Conservation (phyloP, 2,329 filamentous ascomycete species). For the Pseudopithomyces maydicus region DNA sequence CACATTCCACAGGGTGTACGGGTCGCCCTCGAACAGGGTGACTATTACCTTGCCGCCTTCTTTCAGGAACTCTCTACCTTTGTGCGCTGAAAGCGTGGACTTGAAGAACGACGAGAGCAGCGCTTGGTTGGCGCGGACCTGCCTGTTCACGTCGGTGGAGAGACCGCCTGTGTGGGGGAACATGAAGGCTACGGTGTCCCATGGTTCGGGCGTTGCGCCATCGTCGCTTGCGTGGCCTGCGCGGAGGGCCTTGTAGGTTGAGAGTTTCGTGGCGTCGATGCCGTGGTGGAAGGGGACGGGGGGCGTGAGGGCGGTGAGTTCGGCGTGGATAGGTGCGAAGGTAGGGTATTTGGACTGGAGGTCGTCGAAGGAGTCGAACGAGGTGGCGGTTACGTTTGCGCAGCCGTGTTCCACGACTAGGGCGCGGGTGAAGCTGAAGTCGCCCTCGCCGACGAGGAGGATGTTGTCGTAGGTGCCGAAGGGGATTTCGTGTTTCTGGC, state of each 20-base stretch:
- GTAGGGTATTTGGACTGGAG: slow-evolving; percentile 56
- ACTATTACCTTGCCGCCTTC: slow-evolving; percentile 70
- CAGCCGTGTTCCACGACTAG: slow-evolving; percentile 70
- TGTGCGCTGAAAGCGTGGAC: slow-evolving; percentile 22
- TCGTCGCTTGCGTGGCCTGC: slow-evolving; percentile 23
- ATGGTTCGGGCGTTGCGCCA: slow-evolving; percentile 46
- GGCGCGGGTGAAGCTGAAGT: slow-evolving; percentile 76
- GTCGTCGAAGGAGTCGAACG: slow-evolving; percentile 64
- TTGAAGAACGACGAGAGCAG: slow-evolving; percentile 42
- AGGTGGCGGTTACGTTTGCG: slow-evolving; percentile 70
- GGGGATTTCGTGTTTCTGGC: slow-evolving; percentile 63
- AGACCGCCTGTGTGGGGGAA: slow-evolving; percentile 96
- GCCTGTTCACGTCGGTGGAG: slow-evolving; percentile 89
- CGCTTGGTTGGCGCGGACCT: slow-evolving; percentile 78
- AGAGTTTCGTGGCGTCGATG: slow-evolving; percentile 68
- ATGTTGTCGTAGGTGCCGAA: slow-evolving; percentile 71
- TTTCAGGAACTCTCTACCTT: slow-evolving; percentile 49
- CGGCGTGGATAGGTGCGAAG: slow-evolving; percentile 50
- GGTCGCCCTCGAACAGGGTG: slow-evolving; percentile 89
- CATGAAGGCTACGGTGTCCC: slow-evolving; percentile 89
- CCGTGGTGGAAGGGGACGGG: slow-evolving; percentile 53
- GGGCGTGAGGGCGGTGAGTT: slow-evolving; percentile 33
- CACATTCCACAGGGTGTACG: slow-evolving; percentile 96
- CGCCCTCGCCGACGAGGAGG: slow-evolving; percentile 77
- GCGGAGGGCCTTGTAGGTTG: slow-evolving; percentile 32